phyloP scores from a whole-genome alignment of 768 basidiomycete genomes.

The Tulasnella sp. region DNA sequence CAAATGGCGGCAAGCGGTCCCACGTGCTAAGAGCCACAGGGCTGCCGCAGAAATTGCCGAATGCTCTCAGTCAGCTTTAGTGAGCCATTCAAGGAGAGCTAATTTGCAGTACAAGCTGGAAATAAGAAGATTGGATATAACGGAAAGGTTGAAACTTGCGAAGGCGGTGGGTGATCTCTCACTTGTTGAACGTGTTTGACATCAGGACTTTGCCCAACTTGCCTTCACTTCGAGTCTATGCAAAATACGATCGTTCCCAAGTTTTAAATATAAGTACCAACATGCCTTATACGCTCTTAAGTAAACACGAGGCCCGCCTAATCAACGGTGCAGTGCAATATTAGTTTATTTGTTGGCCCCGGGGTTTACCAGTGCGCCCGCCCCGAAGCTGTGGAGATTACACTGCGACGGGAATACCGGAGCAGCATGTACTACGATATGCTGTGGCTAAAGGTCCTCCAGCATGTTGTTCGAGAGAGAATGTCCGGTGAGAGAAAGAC shows the following conservation, averaged over 20 bases:
- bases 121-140: too few relatives aligned
- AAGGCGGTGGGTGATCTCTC: background rate
- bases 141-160: too few relatives aligned
- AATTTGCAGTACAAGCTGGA: too few relatives aligned
- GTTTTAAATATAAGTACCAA: background rate
- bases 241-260: background rate
- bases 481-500: background rate
- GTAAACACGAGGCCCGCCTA: background rate
- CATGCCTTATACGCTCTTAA: background rate
- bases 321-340: background rate
- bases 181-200: background rate
- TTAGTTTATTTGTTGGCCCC: background rate
- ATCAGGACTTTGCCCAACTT: background rate
- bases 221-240: background rate
- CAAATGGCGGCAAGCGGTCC: background rate
- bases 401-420: background rate
- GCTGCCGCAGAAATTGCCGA: background rate
- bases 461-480: background rate
- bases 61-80: too few relatives aligned
- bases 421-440: background rate
- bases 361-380: background rate
- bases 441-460: background rate
- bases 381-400: background rate
- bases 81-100: too few relatives aligned
- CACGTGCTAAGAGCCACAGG: background rate